These are phyloP conservation scores for Daldinia loculata DNA, from an alignment of 495 filamentous ascomycete genomes.

Conservation along the genomic window DNA sequence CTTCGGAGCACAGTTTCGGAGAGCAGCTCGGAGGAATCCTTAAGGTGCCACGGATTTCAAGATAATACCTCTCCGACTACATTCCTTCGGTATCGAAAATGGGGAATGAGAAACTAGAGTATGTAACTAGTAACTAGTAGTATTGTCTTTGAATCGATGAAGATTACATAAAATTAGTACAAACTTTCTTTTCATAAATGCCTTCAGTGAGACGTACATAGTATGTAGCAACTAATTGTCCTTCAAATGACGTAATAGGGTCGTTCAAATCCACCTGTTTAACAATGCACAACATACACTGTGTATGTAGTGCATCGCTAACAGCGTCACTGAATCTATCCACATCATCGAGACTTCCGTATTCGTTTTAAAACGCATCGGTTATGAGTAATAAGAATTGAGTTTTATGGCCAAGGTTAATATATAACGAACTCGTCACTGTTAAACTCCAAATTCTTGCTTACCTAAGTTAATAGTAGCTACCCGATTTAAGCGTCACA, in stretches of 20 bases:
- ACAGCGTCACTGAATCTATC: not conserved
- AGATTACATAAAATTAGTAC: no score
- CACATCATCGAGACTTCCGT: no score
- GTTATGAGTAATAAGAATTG: not conserved
- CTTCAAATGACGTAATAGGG: constrained; percentile 8
- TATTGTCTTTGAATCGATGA: no score
- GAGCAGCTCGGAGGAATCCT: constrained; percentile 17
- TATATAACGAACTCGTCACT: not conserved
- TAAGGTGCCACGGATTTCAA: not conserved
- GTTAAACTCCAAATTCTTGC: not conserved
- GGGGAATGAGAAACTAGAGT: not conserved
- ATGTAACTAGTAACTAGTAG: not conserved
- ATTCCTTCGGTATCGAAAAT: constrained; percentile 2
- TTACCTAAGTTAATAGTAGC: not conserved
- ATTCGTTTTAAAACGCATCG: no score
- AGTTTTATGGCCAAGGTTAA: not conserved
- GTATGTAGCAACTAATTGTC: not conserved
- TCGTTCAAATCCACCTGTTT: not conserved
- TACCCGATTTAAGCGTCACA: not conserved
- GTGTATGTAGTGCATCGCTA: constrained; percentile 4
- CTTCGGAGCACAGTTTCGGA: constrained; percentile 28
- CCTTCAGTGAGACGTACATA: not conserved
- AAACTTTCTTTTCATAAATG: no score
- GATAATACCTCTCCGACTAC: not conserved
- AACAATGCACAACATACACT: not conserved